A percentile compares a stretch with the other conserved stretches of the same genome.
Evolutionary conservation across 2,329 filamentous ascomycete species (phyloP).

Genomic region (Phaeoacremonium minimum): DNA sequence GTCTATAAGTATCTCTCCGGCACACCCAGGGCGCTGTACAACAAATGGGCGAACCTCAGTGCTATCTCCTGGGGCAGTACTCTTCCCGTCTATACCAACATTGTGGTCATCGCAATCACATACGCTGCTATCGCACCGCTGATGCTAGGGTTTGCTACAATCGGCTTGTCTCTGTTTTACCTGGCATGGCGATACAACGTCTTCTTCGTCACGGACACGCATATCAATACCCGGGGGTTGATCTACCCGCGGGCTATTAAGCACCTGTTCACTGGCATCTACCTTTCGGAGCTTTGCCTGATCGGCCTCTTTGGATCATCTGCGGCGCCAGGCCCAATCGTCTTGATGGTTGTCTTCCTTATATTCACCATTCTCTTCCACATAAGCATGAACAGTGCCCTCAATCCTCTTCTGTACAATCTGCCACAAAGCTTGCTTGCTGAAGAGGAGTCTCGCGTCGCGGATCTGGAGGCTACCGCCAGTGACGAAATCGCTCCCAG

Average conservation of each 20-base stretch:
- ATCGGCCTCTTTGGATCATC: conserved; percentile 79
- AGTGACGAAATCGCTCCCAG: conserved; percentile 10
- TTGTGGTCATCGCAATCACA: conserved; percentile 76
- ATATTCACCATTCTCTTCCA: conserved; percentile 76
- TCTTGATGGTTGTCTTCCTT: conserved; percentile 73
- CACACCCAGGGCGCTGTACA: conserved; percentile 78
- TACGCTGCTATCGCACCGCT: conserved; percentile 86
- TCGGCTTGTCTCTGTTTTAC: conserved; percentile 78
- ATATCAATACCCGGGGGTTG: conserved; percentile 82
- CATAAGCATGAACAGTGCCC: conserved; percentile 65
- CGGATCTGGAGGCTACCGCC: conserved; percentile 14
- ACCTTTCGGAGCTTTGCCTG: conserved; percentile 76
- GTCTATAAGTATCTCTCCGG: conserved; percentile 70
- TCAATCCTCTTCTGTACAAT: conserved; percentile 72
- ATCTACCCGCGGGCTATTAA: conserved; percentile 85
- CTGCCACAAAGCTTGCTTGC: conserved; percentile 66
- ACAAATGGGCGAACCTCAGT: conserved; percentile 68
- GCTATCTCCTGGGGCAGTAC: conserved; percentile 81
- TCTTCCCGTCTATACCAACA: conserved; percentile 75
- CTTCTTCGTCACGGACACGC: conserved; percentile 77
- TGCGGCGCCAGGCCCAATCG: conserved; percentile 60
- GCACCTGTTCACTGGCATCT: conserved; percentile 79
- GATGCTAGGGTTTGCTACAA: conserved; percentile 74
- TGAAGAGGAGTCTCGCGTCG: conserved; percentile 34
- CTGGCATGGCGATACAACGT: conserved; percentile 88